Evolutionary conservation across 2,329 filamentous ascomycete species (phyloP).

Genomic region (Hypomyces rosellus): DNA sequence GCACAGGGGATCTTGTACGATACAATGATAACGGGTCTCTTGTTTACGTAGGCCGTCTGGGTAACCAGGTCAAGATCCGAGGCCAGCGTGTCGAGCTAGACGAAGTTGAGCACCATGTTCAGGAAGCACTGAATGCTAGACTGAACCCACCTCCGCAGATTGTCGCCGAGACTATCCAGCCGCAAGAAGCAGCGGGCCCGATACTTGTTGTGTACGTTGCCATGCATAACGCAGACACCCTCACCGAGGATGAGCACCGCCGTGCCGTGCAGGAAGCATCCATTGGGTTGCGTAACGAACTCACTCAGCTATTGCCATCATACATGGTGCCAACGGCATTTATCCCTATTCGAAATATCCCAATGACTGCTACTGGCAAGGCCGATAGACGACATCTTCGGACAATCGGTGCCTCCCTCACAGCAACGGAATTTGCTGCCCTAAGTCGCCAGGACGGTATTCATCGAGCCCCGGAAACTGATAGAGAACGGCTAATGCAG

Average conservation of each 20-base stretch:
- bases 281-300: slow-evolving; percentile 9
- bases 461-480: not conserved
- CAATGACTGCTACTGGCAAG: not conserved
- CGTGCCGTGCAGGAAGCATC: not conserved
- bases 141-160: too few relatives aligned
- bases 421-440: not conserved
- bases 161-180: too few relatives aligned
- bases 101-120: slow-evolving; percentile 2
- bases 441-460: not conserved
- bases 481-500: not conserved
- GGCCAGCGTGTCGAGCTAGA: slow-evolving; percentile 49
- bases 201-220: too few relatives aligned
- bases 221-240: too few relatives aligned
- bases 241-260: too few relatives aligned
- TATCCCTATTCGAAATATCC: slow-evolving; percentile 7
- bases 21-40: slow-evolving; percentile 36
- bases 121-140: too few relatives aligned
- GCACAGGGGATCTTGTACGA: slow-evolving; percentile 40
- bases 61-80: slow-evolving; percentile 51
- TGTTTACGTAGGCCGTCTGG: slow-evolving; percentile 44
- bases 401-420: not conserved
- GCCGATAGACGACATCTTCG: not conserved
- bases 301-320: slow-evolving; percentile 1
- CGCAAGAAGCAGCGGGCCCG: too few relatives aligned
- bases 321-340: slow-evolving; percentile 12